Base-by-base conservation (phyloP, 2,329 filamentous ascomycete species). In the Diaporthe capsici region DNA sequence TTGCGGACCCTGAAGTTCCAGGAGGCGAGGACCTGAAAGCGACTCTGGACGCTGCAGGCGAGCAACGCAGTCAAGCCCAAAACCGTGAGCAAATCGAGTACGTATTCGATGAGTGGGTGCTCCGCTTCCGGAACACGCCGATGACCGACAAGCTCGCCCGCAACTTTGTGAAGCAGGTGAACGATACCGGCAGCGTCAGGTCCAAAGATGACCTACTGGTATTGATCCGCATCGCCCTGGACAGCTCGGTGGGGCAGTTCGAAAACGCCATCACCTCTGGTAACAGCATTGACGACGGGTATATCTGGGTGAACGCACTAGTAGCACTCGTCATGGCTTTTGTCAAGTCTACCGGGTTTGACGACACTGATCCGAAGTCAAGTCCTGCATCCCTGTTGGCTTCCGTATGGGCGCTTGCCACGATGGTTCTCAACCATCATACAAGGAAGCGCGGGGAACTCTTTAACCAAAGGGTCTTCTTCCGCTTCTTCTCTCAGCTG, bases 51-150 rank as follows among this genome's bases (percentile, higher is more conserved):
- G 84, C 85, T 57, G 85, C 87, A 2, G 79, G 87, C 8, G 79
- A 84, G 4, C 84, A 85, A 51, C 82, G 85, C 10, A 77, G 82
- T 77, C 82, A 86, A 70, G 87, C 88, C 78, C 83, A 88, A 73
- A 84, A 88, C 71, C 85, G 88, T 42, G 91, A 89, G 31, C 95
- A 98, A 83, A 92, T 98, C 85, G 95, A 97, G 80, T 98, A 99
- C 82, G 90, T 98, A 28, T 98, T 99, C 81, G 95, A 96, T 58
- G 97, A 99, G 85, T 99, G 97, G 97, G 91, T 96, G 39, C 92
- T 93, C 76, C 90, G 98, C 10, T 93, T 90, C 85, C 94, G 94
- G 83, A 94, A 95, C 80, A 90, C 92, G n/a, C 92, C 93, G 79
- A 91, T 93, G 5, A 92, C 93, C 5, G 93, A 95, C 77, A 94